Conservation (phyloP, 2,329 filamentous ascomycete genomes). For the Botrytis deweyae region DNA sequence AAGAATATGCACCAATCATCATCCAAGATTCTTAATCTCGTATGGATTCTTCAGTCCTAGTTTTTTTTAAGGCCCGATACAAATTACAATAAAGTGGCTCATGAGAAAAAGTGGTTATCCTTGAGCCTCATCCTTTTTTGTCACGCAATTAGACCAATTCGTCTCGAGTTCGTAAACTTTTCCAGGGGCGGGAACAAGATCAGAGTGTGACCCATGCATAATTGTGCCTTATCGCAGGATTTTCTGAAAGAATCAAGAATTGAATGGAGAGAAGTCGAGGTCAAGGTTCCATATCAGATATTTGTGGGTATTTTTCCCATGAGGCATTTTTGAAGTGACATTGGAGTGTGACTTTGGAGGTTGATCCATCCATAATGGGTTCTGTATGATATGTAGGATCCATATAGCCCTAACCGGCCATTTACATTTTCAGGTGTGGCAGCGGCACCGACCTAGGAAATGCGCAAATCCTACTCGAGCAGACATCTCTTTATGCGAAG, state of each 20-base stretch:
- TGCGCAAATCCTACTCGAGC: neutral
- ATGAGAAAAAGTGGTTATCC: neutral
- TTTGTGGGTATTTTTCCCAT: neutral
- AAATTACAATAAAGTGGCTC: slow-evolving; percentile 1
- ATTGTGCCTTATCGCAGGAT: slow-evolving; percentile 8
- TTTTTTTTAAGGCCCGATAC: slow-evolving; percentile 14
- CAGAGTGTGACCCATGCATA: slow-evolving; percentile 7
- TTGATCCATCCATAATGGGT: neutral
- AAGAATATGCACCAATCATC: neutral
- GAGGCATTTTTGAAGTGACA: slow-evolving; percentile 1
- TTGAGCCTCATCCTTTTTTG: slow-evolving; percentile 13
- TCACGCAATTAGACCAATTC: slow-evolving; percentile 11
- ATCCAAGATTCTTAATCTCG: neutral
- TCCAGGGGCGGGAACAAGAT: neutral
- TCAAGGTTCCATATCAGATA: neutral
- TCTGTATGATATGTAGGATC: slow-evolving; percentile 5
- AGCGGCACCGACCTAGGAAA: neutral
- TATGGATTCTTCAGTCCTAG: neutral
- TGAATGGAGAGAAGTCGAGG: neutral
- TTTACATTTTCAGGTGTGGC: neutral
- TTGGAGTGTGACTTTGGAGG: neutral
- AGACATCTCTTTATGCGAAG: neutral
- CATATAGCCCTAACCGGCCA: neutral
- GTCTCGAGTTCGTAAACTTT: slow-evolving; percentile 2
- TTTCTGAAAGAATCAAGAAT: neutral